Base-by-base conservation (phyloP, 1,284 basidiomycete species). In the Cystobasidium slooffiae region DNA sequence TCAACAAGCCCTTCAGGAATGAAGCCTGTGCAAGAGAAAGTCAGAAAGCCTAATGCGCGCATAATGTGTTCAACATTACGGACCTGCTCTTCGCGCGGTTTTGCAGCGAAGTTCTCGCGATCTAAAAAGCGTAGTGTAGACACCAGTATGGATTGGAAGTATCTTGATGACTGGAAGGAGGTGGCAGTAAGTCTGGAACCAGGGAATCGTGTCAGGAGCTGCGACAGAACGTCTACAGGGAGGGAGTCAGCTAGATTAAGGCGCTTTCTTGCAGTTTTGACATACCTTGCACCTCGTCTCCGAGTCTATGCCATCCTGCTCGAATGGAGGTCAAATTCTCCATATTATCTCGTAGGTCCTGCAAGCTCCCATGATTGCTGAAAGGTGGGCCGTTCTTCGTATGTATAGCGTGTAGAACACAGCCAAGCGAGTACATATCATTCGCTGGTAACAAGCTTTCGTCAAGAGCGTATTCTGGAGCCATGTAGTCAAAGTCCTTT, bases 101-200 rank as follows among this genome's bases (percentile, higher is more conserved):
- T 96, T 0, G 93, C 89, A 1, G 94, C 93, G 81, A 99, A 99
- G 75, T 90, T 95, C 14, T 95, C 93, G 5, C 96, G 89, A 80
- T 98, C 96, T 75, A 99, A 85, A 84, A 98, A 99, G 80, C 94
- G 96, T 47, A 99, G 87, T 0, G 96, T 98, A 0, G 93, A 96
- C 46, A 99, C 95, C 16, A 96, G 92, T n/a, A 98, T 85, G 8
- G 94, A 95, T 5, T 93, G 96, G 84, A 99, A 99, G 86, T 97
- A 98, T 0, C 91, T 82, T 78, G 93, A 90, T 0, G 89, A 87
- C 7, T 93, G 90, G 51, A 99, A 88, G 0, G 89, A 88, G 3
- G 87, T 84, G 2, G 96, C 91, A 0, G 89, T 88, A 14, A 94
- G 89, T 37, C 97, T 85, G 59, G 85, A 86, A 44, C 86, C 85